Evolutionary conservation across 1,284 basidiomycete species (phyloP).

Genomic region (Marasmius sp.): DNA sequence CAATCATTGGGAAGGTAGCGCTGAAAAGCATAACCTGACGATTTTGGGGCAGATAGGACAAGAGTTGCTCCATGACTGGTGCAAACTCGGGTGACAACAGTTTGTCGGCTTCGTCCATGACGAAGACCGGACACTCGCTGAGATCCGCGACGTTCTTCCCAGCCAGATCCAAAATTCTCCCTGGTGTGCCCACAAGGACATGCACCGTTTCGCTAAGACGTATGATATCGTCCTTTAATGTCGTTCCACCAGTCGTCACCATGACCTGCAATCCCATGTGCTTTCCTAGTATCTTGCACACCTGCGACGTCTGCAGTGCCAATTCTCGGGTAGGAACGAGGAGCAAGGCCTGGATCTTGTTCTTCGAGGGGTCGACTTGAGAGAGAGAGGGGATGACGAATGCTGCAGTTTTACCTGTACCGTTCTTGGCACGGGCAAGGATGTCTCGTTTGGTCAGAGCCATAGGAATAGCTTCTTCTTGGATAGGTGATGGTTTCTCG

Average conservation of each 20-base stretch:
- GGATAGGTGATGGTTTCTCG: slow-evolving; percentile 95
- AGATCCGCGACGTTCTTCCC: slow-evolving; percentile 95
- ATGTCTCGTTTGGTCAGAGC: slow-evolving; percentile 88
- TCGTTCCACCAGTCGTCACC: slow-evolving; percentile 99
- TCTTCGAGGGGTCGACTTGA: slow-evolving; percentile 83
- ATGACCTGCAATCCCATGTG: slow-evolving; percentile 96
- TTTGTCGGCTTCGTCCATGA: slow-evolving; percentile 99
- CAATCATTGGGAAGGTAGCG: slow-evolving; percentile 98
- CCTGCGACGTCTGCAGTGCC: slow-evolving; percentile 94
- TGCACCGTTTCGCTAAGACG: slow-evolving; percentile 90
- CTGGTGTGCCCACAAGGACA: slow-evolving; percentile 96
- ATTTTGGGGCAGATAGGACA: slow-evolving; percentile 82
- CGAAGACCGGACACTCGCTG: slow-evolving; percentile 92
- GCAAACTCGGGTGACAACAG: slow-evolving; percentile 97
- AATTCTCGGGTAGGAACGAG: slow-evolving; percentile 95
- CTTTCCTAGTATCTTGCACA: slow-evolving; percentile 96
- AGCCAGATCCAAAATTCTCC: slow-evolving; percentile 92
- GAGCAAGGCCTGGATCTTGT: slow-evolving; percentile 93
- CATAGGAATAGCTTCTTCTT: slow-evolving; percentile 94
- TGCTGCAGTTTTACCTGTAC: slow-evolving; percentile 95
- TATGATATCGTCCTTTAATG: slow-evolving; percentile 96
- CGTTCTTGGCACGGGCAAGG: slow-evolving; percentile 89
- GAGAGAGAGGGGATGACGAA: slow-evolving; percentile 98
- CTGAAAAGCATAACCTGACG: slow-evolving; percentile 99
- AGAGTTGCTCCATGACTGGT: slow-evolving; percentile 96